Percentiles rank a stretch among this genome's conserved stretches.
Conservation (phyloP, 169 alveolate species). For the Plasmodium fragile region DNA sequence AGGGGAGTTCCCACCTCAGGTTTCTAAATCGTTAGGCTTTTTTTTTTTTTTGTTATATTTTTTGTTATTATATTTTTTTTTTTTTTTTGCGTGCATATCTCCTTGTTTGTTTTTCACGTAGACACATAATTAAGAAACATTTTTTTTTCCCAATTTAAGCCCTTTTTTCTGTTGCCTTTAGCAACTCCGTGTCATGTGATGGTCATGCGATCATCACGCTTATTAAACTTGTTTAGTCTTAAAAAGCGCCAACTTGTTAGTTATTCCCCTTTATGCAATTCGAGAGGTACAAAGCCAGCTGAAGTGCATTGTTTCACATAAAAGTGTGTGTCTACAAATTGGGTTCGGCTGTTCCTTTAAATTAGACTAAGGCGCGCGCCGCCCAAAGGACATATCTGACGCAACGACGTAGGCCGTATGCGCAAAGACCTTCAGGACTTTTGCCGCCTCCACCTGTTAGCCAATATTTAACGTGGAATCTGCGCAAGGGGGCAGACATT, state of each 20-base stretch:
- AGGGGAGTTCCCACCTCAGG: conserved; percentile 16
- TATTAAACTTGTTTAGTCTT: background rate
- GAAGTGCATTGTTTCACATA: background rate
- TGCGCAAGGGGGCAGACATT: background rate
- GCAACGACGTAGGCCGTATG: background rate
- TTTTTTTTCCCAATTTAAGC: background rate
- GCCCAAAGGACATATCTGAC: background rate
- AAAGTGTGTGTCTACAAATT: background rate
- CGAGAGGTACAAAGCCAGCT: background rate
- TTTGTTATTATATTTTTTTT: background rate
- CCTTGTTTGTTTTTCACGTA: background rate
- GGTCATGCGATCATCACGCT: background rate
- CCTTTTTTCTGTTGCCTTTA: background rate
- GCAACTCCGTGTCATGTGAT: background rate
- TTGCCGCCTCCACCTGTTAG: background rate
- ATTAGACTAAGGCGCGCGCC: background rate
- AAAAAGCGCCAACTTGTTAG: background rate
- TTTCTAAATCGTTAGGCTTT: conserved; percentile 1
- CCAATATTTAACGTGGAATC: background rate
- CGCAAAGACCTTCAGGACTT: background rate
- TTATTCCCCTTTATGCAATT: background rate
- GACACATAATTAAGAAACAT: background rate
- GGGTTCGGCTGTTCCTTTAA: background rate
- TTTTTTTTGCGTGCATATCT: background rate
- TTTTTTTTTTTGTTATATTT: background rate